Evolutionary conservation across 768 basidiomycete species (phyloP).

Genomic region (Boletus fagicola): DNA sequence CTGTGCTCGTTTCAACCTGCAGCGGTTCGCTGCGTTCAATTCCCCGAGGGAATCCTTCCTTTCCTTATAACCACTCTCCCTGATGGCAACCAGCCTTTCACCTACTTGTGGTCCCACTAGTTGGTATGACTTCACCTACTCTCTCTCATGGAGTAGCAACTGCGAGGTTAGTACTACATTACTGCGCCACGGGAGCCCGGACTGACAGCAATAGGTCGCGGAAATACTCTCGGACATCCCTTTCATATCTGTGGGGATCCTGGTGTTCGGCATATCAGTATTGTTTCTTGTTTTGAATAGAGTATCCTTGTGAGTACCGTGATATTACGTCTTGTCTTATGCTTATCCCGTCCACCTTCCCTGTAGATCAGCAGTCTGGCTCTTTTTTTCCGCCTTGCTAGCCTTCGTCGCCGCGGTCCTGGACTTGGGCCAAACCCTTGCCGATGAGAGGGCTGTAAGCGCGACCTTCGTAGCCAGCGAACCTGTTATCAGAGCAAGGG

Average conservation of each 20-base stretch:
- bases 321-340: not conserved
- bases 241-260: constrained; percentile 62
- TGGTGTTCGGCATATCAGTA: constrained; percentile 58
- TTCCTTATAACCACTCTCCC: constrained; percentile 17
- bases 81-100: constrained; percentile 19
- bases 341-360: constrained; percentile 1
- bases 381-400: constrained; percentile 57
- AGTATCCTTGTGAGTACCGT: constrained; percentile 45
- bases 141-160: constrained; percentile 41
- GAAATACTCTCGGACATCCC: constrained; percentile 63
- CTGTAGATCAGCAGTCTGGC: constrained; percentile 45
- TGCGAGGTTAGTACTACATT: constrained; percentile 41
- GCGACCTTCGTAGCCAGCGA: constrained; percentile 22
- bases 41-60: constrained; percentile 13
- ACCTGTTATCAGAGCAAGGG: constrained; percentile 50
- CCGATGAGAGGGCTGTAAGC: constrained; percentile 33
- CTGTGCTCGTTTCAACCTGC: constrained; percentile 1
- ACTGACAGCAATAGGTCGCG: constrained; percentile 43
- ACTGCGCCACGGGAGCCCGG: not conserved
- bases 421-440: constrained; percentile 57
- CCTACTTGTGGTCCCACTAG: constrained; percentile 13
- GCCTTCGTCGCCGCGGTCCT: constrained; percentile 62
- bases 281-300: constrained; percentile 56
- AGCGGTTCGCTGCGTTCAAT: not conserved
- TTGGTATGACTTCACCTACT: constrained; percentile 26